phyloP scores from a whole-genome alignment of 345 rosid genomes.

The Dimocarpus longan region DNA sequence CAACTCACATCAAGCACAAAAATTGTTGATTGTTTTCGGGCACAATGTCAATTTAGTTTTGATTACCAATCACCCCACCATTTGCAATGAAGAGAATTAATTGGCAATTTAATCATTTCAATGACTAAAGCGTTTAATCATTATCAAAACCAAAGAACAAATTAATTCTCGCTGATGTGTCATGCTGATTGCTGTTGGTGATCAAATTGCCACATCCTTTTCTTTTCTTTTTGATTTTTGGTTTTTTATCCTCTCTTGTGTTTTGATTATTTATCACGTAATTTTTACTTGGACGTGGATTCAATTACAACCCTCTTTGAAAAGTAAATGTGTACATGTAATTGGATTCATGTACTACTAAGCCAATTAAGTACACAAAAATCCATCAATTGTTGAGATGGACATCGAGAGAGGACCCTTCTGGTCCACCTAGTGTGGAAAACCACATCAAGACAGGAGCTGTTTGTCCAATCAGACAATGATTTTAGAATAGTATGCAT shows the following conservation, averaged over 20 bases:
- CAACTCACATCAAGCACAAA: background rate
- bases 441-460: background rate
- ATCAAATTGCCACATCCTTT: too few species aligned
- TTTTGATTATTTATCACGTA: too few species aligned
- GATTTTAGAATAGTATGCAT: background rate
- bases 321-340: background rate
- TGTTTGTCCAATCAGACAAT: constrained; percentile 10
- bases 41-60: constrained; percentile 3
- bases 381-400: background rate
- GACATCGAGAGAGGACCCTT: background rate
- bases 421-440: background rate
- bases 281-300: too few species aligned
- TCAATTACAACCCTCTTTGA: too few species aligned
- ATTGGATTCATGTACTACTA: background rate
- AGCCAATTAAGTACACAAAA: too few species aligned
- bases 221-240: too few species aligned
- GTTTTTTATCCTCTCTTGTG: too few species aligned
- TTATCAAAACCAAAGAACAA: background rate
- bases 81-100: background rate
- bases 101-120: constrained; percentile 11
- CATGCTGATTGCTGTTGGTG: too few species aligned
- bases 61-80: constrained; percentile 1
- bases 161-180: too few species aligned
- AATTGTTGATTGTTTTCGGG: background rate
- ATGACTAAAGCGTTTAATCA: constrained; percentile 18